Base-by-base conservation (phyloP, 2,329 filamentous ascomycete genomes). In the Trichoderma sp. region DNA sequence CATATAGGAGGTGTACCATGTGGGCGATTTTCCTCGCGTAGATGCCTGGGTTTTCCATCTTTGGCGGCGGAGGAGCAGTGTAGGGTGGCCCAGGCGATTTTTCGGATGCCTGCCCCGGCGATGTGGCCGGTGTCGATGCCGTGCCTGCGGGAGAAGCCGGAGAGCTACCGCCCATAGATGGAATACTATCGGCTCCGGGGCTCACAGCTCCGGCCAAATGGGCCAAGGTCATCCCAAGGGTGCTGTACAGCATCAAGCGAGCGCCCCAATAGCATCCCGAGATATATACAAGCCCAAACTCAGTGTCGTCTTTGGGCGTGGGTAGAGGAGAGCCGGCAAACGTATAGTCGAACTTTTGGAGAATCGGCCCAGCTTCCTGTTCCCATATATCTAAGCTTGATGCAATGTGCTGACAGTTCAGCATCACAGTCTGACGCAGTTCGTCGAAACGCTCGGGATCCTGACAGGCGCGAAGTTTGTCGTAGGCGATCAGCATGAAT, bases 401-500 rank as follows among this genome's bases (percentile, higher is more conserved):
- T 27, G 65, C 53, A n/a, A 72, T 62, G 8, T 67, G 61, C 14
- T 68, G 58, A 33, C 71, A 72, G 47, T 70, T 64, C n/a, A 61
- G 27, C 59, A 73, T 53, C 56, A 68, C 57, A 47, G 56, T 43
- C 5, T 49, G 52, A 3, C 66, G 66, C 2, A 73, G 56, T 31
- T 55, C 60, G 3, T 63, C 47, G 24, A 73, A 68, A 29, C 40
- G 57, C 21, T 49, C 40, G 4, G 59, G 59, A 19, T 60, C 33
- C 27, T 67, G 43, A 33, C 72, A 75, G 13, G 55, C 59, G 5
- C 70, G 67, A 62, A 79, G 72, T 2, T 67, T 33, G 55, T 80
- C 78, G 1, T 76, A 57, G 35, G 74, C 71, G 59, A 77, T 73
- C 1, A 78, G 70, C 6, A 77, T 69, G 8, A 71, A 73, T 1